phyloP scores from a whole-genome alignment of 2,329 filamentous ascomycete species.

The Ceratocystiopsis sp. region DNA sequence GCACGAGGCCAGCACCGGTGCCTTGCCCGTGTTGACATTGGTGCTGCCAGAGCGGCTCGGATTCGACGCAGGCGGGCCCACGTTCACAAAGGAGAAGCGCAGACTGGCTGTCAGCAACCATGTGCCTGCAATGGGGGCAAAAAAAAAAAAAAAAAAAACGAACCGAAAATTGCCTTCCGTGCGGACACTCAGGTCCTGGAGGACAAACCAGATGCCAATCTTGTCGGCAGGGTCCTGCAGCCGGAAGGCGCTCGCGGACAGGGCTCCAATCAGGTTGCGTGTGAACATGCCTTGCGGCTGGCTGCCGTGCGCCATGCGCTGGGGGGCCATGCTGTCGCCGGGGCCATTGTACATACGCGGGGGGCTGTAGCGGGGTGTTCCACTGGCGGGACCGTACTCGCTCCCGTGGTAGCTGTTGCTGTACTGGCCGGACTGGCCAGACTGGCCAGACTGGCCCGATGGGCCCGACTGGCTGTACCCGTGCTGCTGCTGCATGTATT shows the following conservation, averaged over 20 bases:
- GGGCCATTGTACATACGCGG: constrained; percentile 13
- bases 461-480: too few relatives aligned
- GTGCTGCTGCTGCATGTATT: too few relatives aligned
- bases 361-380: constrained; percentile 13
- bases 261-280: constrained; percentile 80
- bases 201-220: constrained; percentile 87
- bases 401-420: constrained; percentile 14
- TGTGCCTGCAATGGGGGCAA: too few relatives aligned
- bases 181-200: constrained; percentile 86
- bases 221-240: constrained; percentile 64
- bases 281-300: constrained; percentile 76
- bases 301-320: constrained; percentile 23
- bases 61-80: constrained; percentile 36
- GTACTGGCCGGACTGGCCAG: constrained; percentile 2
- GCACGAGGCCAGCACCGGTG: constrained; percentile 66
- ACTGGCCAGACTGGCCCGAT: too few relatives aligned
- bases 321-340: constrained; percentile 18
- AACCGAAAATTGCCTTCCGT: constrained; percentile 89
- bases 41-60: constrained; percentile 16
- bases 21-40: constrained; percentile 54
- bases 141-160: constrained; percentile 1
- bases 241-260: constrained; percentile 75
- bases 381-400: constrained; percentile 8
- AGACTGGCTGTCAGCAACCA: constrained; percentile 25
- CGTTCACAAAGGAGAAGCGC: constrained; percentile 66